Evolutionary conservation across 345 rosid species (phyloP).

Genomic region (Alliaria petiolata): DNA sequence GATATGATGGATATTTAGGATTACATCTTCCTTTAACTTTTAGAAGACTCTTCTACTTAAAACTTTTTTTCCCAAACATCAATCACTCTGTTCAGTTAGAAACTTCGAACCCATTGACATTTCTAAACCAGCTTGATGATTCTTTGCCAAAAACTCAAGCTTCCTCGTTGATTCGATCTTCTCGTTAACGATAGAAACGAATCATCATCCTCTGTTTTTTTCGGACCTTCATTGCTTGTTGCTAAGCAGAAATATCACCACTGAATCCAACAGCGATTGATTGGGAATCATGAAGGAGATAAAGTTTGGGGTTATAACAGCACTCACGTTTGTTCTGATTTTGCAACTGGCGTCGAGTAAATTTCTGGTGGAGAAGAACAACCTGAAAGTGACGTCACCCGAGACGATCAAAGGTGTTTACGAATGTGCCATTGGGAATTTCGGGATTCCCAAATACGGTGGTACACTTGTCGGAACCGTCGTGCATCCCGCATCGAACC

Average conservation of each 20-base stretch:
- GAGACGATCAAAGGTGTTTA: slow-evolving; percentile 4
- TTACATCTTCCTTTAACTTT: too few relatives aligned
- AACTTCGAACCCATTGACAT: background rate
- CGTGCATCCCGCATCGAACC: background rate
- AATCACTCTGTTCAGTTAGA: background rate
- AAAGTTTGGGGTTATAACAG: background rate
- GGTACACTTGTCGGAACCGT: slow-evolving; percentile 8
- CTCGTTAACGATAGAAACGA: background rate
- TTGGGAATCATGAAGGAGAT: background rate
- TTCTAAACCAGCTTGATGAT: background rate
- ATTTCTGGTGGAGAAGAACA: slow-evolving; percentile 8
- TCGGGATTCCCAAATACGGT: slow-evolving; percentile 5
- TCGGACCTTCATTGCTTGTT: too few relatives aligned
- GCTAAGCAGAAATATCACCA: background rate
- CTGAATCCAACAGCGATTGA: background rate
- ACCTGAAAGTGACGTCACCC: background rate
- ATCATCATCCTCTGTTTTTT: background rate
- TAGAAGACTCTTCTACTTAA: background rate
- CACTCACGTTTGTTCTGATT: background rate
- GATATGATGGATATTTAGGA: background rate
- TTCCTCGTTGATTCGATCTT: background rate
- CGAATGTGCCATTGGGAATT: slow-evolving; percentile 5
- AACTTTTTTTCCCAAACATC: background rate
- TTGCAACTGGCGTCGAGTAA: background rate
- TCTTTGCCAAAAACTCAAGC: background rate